Percentiles rank a stretch among this genome's conserved stretches.
Evolutionary conservation across 1,284 basidiomycete species (phyloP).

Genomic region (Boletellus dicymbophilus): DNA sequence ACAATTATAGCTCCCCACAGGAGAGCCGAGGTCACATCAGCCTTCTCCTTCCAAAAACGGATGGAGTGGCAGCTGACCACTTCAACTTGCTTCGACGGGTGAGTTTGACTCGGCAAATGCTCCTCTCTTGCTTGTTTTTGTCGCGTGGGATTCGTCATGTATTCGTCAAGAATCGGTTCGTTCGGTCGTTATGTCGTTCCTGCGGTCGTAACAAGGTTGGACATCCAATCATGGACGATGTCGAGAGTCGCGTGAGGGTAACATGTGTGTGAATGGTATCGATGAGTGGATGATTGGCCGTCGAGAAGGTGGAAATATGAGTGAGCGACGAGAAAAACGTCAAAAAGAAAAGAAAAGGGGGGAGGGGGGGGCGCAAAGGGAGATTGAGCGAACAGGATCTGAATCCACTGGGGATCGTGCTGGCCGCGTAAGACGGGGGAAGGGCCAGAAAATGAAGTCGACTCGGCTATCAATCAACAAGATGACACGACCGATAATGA

Average conservation of each 20-base stretch:
- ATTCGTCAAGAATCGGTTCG: conserved; percentile 51
- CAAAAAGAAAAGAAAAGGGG: conserved; percentile 10
- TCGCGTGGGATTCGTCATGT: conserved; percentile 32
- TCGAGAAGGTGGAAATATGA: conserved; percentile 20
- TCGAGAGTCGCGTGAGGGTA: conserved; percentile 17
- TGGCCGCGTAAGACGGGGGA: conserved; percentile 14
- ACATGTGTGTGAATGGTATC: conserved; percentile 20
- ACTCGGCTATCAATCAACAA: conserved; percentile 42
- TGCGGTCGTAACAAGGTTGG: conserved; percentile 38
- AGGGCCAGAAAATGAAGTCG: conserved; percentile 7
- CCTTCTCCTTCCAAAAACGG: conserved; percentile 10
- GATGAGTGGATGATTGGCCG: conserved; percentile 26
- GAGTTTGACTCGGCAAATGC: conserved; percentile 20
- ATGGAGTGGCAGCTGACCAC: conserved; percentile 12
- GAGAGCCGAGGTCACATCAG: conserved; percentile 14
- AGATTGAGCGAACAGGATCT: conserved; percentile 25
- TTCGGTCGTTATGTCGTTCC: conserved; percentile 39
- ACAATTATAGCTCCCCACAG: conserved; percentile 24
- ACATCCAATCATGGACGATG: conserved; percentile 14
- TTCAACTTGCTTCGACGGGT: conserved; percentile 11
- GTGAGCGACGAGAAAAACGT: conserved; percentile 21
- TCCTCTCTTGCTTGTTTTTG: conserved; percentile 27
- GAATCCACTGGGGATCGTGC: conserved; percentile 25
- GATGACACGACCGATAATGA: conserved; percentile 28
- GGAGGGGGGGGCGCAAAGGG: conserved; percentile 19